A percentile compares a stretch with the other conserved stretches of the same genome.
Conservation (phyloP, 2,329 filamentous ascomycete species). For the Amylocarpus encephaloides region DNA sequence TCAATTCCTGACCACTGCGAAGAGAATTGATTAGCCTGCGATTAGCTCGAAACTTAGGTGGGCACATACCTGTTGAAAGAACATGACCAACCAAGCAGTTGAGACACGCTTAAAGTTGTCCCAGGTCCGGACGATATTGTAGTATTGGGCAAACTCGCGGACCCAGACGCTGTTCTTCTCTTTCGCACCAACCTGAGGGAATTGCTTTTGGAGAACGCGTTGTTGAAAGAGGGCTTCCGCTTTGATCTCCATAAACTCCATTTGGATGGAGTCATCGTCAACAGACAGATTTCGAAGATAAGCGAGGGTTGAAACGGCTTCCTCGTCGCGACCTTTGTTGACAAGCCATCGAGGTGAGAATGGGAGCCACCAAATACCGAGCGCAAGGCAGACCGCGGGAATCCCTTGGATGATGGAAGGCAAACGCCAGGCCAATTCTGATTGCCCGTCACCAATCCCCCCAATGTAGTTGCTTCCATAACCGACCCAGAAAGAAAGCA, state of each 20-base stretch:
- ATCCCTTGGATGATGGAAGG: conserved; percentile 50
- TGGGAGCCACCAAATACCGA: conserved; percentile 55
- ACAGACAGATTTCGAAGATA: conserved; percentile 41
- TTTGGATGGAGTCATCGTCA: conserved; percentile 44
- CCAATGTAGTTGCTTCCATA: conserved; percentile 28
- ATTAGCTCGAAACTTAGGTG: too few species aligned
- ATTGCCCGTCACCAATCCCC: conserved; percentile 21
- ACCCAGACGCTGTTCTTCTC: conserved; percentile 2
- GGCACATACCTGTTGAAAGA: conserved; percentile 22
- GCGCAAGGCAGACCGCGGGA: conserved; percentile 45
- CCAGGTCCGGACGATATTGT: conserved; percentile 15
- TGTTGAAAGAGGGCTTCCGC: conserved; percentile 51
- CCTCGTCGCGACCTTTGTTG: conserved; percentile 47
- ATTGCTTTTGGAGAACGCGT: conserved; percentile 42
- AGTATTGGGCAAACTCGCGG: conserved; percentile 17
- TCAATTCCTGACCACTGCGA: conserved; percentile 30
- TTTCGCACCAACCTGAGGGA: conserved; percentile 35
- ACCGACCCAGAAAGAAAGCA: conserved; percentile 28
- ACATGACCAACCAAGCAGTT: conserved; percentile 24
- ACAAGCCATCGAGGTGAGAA: conserved; percentile 53
- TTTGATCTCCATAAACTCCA: conserved; percentile 54
- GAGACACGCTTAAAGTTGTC: conserved; percentile 18
- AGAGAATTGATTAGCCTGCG: too few species aligned
- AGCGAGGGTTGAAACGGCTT: conserved; percentile 45
- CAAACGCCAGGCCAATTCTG: conserved; percentile 49